These are phyloP conservation scores for Myriosclerotinia scirpicola DNA, from an alignment of 2,329 filamentous ascomycete genomes.

Conservation along the genomic window DNA sequence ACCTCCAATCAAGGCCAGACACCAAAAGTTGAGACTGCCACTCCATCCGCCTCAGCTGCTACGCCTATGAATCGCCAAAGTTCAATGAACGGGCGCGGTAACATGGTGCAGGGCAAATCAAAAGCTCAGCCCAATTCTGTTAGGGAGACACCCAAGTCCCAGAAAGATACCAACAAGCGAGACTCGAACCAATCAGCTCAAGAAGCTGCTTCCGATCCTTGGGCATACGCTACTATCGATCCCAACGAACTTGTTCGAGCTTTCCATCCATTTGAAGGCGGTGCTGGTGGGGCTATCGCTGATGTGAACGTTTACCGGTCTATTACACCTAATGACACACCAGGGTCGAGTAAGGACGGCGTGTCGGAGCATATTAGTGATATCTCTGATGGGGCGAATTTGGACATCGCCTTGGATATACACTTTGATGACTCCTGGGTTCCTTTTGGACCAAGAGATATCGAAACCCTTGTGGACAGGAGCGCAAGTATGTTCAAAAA, in stretches of 20 bases:
- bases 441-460: conserved; percentile 45
- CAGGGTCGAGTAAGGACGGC: conserved; percentile 62
- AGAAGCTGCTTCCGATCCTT: conserved; percentile 33
- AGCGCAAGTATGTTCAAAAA: conserved; percentile 42
- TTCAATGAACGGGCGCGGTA: conserved; percentile 53
- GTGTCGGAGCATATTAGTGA: conserved; percentile 62
- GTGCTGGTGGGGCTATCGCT: conserved; percentile 50
- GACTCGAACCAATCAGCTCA: conserved; percentile 35
- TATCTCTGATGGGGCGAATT: conserved; percentile 53
- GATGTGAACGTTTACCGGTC: conserved; percentile 56
- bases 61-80: conserved; percentile 52
- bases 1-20: conserved; percentile 45
- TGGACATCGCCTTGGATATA: conserved; percentile 53
- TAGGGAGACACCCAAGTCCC: conserved; percentile 32
- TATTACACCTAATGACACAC: conserved; percentile 62
- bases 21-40: conserved; percentile 43
- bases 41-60: conserved; percentile 38
- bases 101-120: conserved; percentile 35
- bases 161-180: conserved; percentile 35
- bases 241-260: conserved; percentile 51
- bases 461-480: conserved; percentile 37
- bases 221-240: conserved; percentile 53
- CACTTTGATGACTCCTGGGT: conserved; percentile 46
- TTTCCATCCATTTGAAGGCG: conserved; percentile 45
- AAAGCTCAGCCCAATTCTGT: conserved; percentile 28